Evolutionary conservation across 495 filamentous ascomycete species (phyloP), one percentile per base, ranked within the genome.

Genomic region (Hyaloscypha variabilis): DNA sequence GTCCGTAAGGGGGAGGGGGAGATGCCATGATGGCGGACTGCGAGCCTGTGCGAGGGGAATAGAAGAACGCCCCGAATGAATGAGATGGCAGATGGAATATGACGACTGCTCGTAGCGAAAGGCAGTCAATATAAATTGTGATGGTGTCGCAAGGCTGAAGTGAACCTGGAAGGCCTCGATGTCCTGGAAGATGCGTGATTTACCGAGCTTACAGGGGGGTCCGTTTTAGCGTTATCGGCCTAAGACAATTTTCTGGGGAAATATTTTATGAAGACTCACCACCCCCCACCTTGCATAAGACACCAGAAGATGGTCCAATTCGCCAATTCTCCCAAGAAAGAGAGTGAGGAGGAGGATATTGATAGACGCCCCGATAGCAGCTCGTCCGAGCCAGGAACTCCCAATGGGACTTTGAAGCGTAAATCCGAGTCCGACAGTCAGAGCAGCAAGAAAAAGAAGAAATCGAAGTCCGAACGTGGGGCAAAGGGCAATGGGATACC

Each of bases 11-110:
- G 68, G 86, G 85, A 52, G 85, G 85, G 68, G 86, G 85, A 52
- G 87, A 90, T 29, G 87, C 85, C 88, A 91, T 91, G 21, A 31
- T 78, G 67, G 52, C 19, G 54, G 51, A 13, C 14, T 54, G n/a
- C n/a, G n/a, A n/a, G n/a, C n/a, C n/a, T n/a, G n/a, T n/a, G n/a
- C n/a, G n/a, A n/a, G n/a, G n/a, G n/a, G n/a, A n/a, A n/a, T n/a
- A n/a, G n/a, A n/a, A n/a, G n/a, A n/a, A n/a, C n/a, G n/a, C n/a
- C n/a, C n/a, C n/a, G n/a, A n/a, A n/a, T n/a, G n/a, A n/a, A n/a
- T n/a, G n/a, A n/a, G n/a, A n/a, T n/a, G n/a, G n/a, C n/a, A n/a
- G n/a, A n/a, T n/a, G n/a, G n/a, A n/a, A n/a, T n/a, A n/a, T n/a
- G n/a, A n/a, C n/a, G n/a, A n/a, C n/a, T n/a, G n/a, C n/a, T n/a